These are phyloP conservation scores for Penicillium capsulatum DNA, from an alignment of 2,329 filamentous ascomycete species.

Conservation along the genomic window DNA sequence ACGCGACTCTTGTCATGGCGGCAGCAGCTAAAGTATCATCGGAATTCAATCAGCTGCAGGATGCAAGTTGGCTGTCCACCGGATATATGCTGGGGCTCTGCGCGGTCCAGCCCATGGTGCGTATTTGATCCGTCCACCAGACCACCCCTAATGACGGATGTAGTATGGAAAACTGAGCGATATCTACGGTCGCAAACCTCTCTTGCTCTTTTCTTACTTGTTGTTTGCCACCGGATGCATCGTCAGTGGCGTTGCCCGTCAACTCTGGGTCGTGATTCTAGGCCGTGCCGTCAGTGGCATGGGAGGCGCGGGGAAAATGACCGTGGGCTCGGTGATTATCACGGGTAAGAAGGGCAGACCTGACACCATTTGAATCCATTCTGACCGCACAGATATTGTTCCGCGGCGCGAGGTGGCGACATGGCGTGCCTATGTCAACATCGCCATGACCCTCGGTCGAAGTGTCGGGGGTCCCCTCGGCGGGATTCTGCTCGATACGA, in stretches of 20 bases:
- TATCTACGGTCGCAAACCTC: slow-evolving; percentile 53
- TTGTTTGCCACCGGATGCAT: slow-evolving; percentile 49
- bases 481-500: slow-evolving; percentile 57
- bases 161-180: slow-evolving; percentile 56
- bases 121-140: not conserved
- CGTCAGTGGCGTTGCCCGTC: slow-evolving; percentile 36
- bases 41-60: slow-evolving; percentile 54
- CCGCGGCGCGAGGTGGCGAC: slow-evolving; percentile 47
- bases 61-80: slow-evolving; percentile 57
- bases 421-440: slow-evolving; percentile 51
- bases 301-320: slow-evolving; percentile 45
- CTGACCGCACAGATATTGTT: slow-evolving; percentile 40
- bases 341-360: slow-evolving; percentile 25
- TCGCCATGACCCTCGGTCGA: slow-evolving; percentile 48
- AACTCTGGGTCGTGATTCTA: slow-evolving; percentile 40
- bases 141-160: slow-evolving; percentile 8
- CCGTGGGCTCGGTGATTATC: slow-evolving; percentile 47
- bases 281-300: slow-evolving; percentile 42
- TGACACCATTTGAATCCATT: not conserved
- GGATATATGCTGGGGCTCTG: slow-evolving; percentile 51
- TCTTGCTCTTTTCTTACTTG: slow-evolving; percentile 49
- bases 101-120: slow-evolving; percentile 52
- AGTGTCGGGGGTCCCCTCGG: slow-evolving; percentile 54
- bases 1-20: slow-evolving; percentile 62
- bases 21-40: slow-evolving; percentile 61